phyloP scores from a whole-genome alignment of 495 filamentous ascomycete species.

The Penicillium daleae region DNA sequence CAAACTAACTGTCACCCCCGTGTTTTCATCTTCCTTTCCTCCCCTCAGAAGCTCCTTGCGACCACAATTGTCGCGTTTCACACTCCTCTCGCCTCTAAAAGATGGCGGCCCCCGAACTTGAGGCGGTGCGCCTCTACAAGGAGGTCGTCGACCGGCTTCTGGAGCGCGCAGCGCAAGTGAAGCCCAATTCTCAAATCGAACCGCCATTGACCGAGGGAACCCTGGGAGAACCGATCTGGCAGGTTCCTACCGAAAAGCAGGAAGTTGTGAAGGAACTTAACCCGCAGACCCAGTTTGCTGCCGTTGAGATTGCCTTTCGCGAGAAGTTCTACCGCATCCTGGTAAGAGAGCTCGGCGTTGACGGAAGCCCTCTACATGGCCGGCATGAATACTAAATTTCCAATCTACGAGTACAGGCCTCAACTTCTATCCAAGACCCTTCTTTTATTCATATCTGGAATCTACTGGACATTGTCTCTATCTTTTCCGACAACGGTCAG shows the following conservation, averaged over 20 bases:
- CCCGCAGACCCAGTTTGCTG: slow-evolving; percentile 59
- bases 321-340: slow-evolving; percentile 75
- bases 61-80: slow-evolving; percentile 2
- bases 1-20: slow-evolving; percentile 18
- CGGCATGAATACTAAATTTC: slow-evolving; percentile 21
- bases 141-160: slow-evolving; percentile 64
- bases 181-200: slow-evolving; percentile 70
- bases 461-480: slow-evolving; percentile 83
- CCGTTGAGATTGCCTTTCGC: slow-evolving; percentile 77
- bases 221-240: slow-evolving; percentile 47
- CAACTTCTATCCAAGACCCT: slow-evolving; percentile 71
- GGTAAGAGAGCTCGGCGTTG: slow-evolving; percentile 50
- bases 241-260: slow-evolving; percentile 35
- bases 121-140: slow-evolving; percentile 59
- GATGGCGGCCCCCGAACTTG: slow-evolving; percentile 57
- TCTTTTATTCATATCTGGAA: slow-evolving; percentile 86
- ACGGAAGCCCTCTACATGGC: slow-evolving; percentile 3
- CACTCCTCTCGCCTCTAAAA: slow-evolving; percentile 17
- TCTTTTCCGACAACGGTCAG: slow-evolving; percentile 78
- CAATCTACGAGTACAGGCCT: slow-evolving; percentile 60
- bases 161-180: slow-evolving; percentile 63
- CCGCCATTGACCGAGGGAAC: slow-evolving; percentile 68
- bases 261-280: slow-evolving; percentile 29
- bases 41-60: slow-evolving; percentile 1
- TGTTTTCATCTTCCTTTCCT: background rate